Evolutionary conservation across 2,329 filamentous ascomycete species (phyloP), one percentile per base, ranked within the genome.

Genomic region (Apiospora marii): DNA sequence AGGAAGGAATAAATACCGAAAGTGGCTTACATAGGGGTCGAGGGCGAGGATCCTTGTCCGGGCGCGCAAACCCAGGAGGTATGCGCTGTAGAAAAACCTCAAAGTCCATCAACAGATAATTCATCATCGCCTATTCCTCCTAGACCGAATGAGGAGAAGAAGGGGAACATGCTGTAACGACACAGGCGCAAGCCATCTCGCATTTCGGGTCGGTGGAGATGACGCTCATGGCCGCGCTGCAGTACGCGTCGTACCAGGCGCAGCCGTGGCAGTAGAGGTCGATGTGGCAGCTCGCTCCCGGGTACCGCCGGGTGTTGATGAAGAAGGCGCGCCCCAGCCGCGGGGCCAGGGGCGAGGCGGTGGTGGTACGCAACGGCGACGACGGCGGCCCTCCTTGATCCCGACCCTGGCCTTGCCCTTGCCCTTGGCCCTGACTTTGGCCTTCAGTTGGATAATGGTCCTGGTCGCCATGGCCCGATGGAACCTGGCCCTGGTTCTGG

Each of bases 281-380:
- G 19, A 64, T 4, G 34, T 37, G 41, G 58, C 58, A 64, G 8
- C 34, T 22, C 19, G 58, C 30, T 3, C 58, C 58, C 58, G 34
- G 19, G 34, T 16, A 22, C 58, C 58, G 58, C 58, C 8, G 22
- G 34, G 34, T 41, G 10, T 41, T 5, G 58, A 64, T 41, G 34
- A 41, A 41, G 30, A 64, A 64, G 30, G 58, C 58, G 34, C 34
- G 58, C 34, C 58, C 58, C 7, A 64, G 34, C 22, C 34, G 58
- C 19, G 43, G 78, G 75, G 64, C 77, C 74, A 64, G 76, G 74
- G 71, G 74, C 73, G 71, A 82, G 69, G 73, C 79, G 75, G 64
- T 82, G 71, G 71, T 75, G 70, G 16, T 77, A 72, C 70, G 74
- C n/a, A n/a, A n/a, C 37, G 73, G 80, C 74, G 61, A 74, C 71